These are phyloP conservation scores for Claviceps quebecensis DNA, from an alignment of 2,329 filamentous ascomycete species.

Conservation along the genomic window DNA sequence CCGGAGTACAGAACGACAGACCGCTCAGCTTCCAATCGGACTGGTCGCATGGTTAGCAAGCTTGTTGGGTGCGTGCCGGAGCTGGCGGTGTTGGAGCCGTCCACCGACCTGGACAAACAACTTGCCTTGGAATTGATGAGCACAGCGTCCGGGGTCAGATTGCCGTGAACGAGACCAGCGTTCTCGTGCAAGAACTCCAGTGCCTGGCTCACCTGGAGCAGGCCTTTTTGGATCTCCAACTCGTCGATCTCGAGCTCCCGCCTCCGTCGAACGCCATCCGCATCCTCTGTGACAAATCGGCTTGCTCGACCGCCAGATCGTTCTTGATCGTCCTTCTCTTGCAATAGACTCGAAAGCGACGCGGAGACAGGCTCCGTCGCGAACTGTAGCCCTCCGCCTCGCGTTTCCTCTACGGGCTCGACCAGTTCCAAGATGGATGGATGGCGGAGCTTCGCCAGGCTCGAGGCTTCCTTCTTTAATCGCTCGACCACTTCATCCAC, in stretches of 20 bases:
- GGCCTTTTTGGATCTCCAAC: conserved; percentile 90
- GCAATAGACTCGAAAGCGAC: conserved; percentile 67
- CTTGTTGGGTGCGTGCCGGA: not conserved
- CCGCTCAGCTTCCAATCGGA: conserved; percentile 98
- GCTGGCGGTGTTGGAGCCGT: not conserved
- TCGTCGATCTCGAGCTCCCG: conserved; percentile 90
- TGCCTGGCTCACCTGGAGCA: conserved; percentile 85
- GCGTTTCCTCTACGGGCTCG: conserved; percentile 89
- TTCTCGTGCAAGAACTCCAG: conserved; percentile 93
- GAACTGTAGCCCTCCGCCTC: conserved; percentile 85
- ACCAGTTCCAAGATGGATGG: conserved; percentile 85
- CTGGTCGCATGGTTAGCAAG: conserved; percentile 22
- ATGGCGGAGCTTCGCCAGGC: conserved; percentile 75
- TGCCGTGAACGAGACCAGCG: conserved; percentile 83
- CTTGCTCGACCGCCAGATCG: conserved; percentile 55
- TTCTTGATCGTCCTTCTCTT: conserved; percentile 84
- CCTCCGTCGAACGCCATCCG: conserved; percentile 56
- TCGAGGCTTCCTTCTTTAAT: conserved; percentile 81
- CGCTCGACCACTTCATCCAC: conserved; percentile 86
- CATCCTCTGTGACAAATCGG: conserved; percentile 68
- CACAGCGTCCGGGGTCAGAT: conserved; percentile 84
- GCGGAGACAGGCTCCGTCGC: conserved; percentile 84
- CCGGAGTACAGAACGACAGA: conserved; percentile 75
- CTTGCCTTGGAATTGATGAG: conserved; percentile 82
- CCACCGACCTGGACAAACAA: conserved; percentile 5